A percentile compares a stretch with the other conserved stretches of the same genome.
phyloP scores from a whole-genome alignment of 768 basidiomycete genomes.

The Mycena kentingensis region DNA sequence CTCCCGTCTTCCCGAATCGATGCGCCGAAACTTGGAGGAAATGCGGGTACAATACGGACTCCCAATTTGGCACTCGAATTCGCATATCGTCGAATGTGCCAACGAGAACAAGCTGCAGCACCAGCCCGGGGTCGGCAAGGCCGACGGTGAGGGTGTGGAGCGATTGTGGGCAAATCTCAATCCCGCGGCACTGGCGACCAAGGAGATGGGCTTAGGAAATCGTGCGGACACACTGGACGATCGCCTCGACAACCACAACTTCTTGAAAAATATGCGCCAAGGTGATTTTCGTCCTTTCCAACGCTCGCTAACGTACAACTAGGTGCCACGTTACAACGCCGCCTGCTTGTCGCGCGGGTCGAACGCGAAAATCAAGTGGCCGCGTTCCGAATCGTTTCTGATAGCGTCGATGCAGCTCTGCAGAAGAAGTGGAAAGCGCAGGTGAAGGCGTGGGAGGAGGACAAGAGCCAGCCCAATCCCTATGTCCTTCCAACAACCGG shows the following conservation, averaged over 20 bases:
- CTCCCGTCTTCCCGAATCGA: constrained; percentile 9
- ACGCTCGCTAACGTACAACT: not conserved
- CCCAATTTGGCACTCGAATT: constrained; percentile 34
- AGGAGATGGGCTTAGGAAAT: constrained; percentile 39
- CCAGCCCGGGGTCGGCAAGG: constrained; percentile 27
- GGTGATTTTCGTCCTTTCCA: not conserved
- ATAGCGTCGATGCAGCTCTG: not conserved
- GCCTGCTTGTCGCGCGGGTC: not conserved
- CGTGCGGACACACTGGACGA: constrained; percentile 21
- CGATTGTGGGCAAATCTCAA: constrained; percentile 33
- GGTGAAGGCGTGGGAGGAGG: constrained; percentile 6
- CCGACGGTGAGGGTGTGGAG: constrained; percentile 40
- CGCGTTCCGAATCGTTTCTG: not conserved
- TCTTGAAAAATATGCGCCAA: not conserved
- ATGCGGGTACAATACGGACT: constrained; percentile 23
- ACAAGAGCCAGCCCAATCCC: constrained; percentile 4
- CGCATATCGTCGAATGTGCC: constrained; percentile 28
- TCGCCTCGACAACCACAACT: constrained; percentile 3
- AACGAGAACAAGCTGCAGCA: constrained; percentile 26
- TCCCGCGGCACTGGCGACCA: constrained; percentile 29
- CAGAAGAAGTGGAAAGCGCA: not conserved
- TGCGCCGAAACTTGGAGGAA: constrained; percentile 11
- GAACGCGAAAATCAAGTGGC: constrained; percentile 7
- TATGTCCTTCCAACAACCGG: not conserved
- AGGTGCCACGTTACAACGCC: not conserved